A percentile compares a stretch with the other conserved stretches of the same genome.
phyloP scores from a whole-genome alignment of 129 eudicot genomes.

The Oenanthe sinensis region DNA sequence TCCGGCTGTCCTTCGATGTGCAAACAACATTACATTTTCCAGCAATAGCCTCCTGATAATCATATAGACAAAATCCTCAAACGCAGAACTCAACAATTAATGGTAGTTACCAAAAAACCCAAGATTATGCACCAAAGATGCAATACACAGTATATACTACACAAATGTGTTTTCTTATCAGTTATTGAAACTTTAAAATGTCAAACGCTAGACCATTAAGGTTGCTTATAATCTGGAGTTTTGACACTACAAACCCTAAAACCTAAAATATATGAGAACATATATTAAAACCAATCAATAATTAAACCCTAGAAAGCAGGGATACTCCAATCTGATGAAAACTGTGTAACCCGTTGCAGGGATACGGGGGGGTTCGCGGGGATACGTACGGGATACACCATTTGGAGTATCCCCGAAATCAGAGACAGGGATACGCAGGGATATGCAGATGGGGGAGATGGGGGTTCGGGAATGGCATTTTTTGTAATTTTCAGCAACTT shows the following conservation, averaged over 20 bases:
- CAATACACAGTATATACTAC: neutral
- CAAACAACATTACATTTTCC: slow-evolving; percentile 84
- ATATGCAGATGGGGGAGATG: too few relatives aligned
- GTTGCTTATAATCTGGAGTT: neutral
- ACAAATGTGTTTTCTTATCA: neutral
- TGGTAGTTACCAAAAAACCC: neutral
- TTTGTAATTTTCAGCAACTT: too few relatives aligned
- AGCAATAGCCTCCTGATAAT: slow-evolving; percentile 72
- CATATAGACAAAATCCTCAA: slow-evolving; percentile 23
- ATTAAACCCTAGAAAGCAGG: too few relatives aligned
- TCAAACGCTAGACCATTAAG: neutral
- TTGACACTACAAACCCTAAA: neutral
- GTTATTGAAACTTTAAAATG: neutral
- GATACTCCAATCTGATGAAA: too few relatives aligned
- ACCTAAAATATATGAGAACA: too few relatives aligned
- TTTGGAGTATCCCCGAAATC: too few relatives aligned
- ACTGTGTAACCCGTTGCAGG: too few relatives aligned
- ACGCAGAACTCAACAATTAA: neutral
- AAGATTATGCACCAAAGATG: neutral
- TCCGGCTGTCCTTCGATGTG: slow-evolving; percentile 60
- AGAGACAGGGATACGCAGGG: too few relatives aligned
- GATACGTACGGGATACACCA: too few relatives aligned
- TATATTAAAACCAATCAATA: too few relatives aligned
- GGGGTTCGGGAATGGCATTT: too few relatives aligned
- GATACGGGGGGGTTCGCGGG: too few relatives aligned